phyloP scores from a whole-genome alignment of 2,329 filamentous ascomycete genomes.

The Xylariaceae sp. region DNA sequence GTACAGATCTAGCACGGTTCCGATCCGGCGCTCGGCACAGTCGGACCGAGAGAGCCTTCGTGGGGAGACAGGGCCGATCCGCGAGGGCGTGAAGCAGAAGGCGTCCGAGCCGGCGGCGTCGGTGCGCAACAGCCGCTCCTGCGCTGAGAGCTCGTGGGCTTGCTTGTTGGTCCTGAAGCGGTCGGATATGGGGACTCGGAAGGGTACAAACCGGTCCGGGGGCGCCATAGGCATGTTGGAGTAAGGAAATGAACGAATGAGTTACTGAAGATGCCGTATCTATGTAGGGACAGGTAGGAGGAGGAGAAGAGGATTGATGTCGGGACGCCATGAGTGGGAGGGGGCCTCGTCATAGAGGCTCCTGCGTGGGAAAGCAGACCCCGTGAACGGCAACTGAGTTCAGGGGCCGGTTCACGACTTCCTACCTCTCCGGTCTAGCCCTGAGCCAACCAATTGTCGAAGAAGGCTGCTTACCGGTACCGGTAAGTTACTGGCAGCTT shows the following conservation, averaged over 20 bases:
- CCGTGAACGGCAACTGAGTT: no score
- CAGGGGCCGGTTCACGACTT: no score
- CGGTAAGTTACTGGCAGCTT: no score
- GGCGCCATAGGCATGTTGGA: constrained; percentile 20
- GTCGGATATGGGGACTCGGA: constrained; percentile 32
- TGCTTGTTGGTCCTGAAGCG: constrained; percentile 39
- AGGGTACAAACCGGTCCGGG: constrained; percentile 46
- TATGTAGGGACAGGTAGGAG: constrained; percentile 12
- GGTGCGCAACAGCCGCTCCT: constrained; percentile 38
- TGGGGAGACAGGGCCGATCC: constrained; percentile 18
- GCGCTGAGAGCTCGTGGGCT: constrained; percentile 31
- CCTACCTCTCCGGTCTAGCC: no score
- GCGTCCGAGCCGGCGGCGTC: constrained; percentile 33
- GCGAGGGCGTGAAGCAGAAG: constrained; percentile 30
- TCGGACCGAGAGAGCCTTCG: constrained; percentile 22
- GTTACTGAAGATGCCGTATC: constrained; percentile 18
- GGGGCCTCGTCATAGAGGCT: no score
- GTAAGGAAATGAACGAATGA: constrained; percentile 19
- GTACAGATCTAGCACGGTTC: constrained; percentile 22
- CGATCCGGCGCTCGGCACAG: constrained; percentile 15
- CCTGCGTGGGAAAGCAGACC: no score
- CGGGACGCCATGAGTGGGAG: no score
- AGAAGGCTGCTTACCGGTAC: no score
- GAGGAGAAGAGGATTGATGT: constrained; percentile 3
- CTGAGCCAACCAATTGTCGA: no score